phyloP scores from a whole-genome alignment of 257 asterid species.

The Plectranthus barbatus region DNA sequence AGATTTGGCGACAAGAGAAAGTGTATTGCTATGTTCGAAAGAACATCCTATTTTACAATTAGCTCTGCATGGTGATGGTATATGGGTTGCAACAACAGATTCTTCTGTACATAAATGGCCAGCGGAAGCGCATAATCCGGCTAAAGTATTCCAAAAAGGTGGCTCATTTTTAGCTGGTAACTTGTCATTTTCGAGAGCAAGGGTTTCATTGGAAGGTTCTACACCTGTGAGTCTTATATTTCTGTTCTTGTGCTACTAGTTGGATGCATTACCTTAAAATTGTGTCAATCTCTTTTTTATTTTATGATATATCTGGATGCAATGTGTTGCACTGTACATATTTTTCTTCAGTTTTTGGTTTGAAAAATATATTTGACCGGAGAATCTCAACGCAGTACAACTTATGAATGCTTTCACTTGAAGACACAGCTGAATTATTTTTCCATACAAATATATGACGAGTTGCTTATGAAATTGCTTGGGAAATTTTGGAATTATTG shows the following conservation, averaged over 20 bases:
- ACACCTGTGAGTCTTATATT: conserved; percentile 70
- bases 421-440: too few species aligned
- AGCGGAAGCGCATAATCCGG: conserved; percentile 74
- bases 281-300: neutral
- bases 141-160: conserved; percentile 76
- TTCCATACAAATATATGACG: too few species aligned
- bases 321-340: neutral
- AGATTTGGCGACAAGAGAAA: conserved; percentile 93
- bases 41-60: conserved; percentile 76
- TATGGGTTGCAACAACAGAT: conserved; percentile 94
- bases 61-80: conserved; percentile 75
- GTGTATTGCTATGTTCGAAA: conserved; percentile 70
- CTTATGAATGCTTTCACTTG: too few species aligned
- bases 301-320: too few species aligned
- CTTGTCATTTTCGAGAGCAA: conserved; percentile 93
- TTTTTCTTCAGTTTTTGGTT: too few species aligned
- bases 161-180: conserved; percentile 97
- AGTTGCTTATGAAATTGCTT: too few species aligned
- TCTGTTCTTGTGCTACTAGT: conserved; percentile 7
- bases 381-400: too few species aligned
- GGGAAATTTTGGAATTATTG: neutral
- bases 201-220: conserved; percentile 90
- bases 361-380: too few species aligned
- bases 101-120: conserved; percentile 95
- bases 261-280: neutral